Evolutionary conservation across 2,329 filamentous ascomycete genomes (phyloP), one percentile per base, ranked within the genome.

Genomic region (Xylariales sp.): DNA sequence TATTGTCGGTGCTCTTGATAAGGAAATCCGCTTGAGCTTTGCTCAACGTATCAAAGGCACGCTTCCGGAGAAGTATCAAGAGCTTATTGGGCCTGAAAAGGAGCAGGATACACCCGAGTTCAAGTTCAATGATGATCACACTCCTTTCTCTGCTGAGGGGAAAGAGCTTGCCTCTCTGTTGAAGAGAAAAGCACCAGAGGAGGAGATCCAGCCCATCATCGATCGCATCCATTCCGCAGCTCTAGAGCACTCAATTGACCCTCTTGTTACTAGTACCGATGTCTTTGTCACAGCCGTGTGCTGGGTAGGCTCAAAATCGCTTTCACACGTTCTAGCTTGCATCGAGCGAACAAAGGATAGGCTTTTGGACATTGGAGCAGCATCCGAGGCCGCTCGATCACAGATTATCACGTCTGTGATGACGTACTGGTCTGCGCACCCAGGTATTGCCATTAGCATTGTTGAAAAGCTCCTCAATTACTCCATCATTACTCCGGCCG

Each of bases 391-490:
- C 3, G 89, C 88, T 2, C 81, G 89, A 28, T 77, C 81, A 29
- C 93, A 98, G 62, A 95, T 98, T 54, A 86, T 97, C 50, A 79
- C 83, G 5, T 87, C 87, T 5, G 89, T 97, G 27, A 87, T 96
- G 69, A 74, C 82, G 28, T 98, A 96, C 69, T 98, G 93, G 93
- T 77, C 78, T 32, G 83, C 91, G 21, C 91, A 98, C 53, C 89
- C 91, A 0, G 93, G 93, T 42, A 83, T 94, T 29, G 93, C 89
- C 4, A 79, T 97, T 49, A 87, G 86, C 51, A 95, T 98, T 52
- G 77, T 97, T 41, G 91, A 97, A 69, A 97, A 97, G 64, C 76
- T 98, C 5, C 82, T 98, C 51, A 98, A 97, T 66, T 98, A 96
- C 67, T 90, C 87, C 12, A 95, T 98, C 51, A 74, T 98, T 24